phyloP scores from a whole-genome alignment of 495 filamentous ascomycete genomes.

The Rostrohypoxylon terebratum region DNA sequence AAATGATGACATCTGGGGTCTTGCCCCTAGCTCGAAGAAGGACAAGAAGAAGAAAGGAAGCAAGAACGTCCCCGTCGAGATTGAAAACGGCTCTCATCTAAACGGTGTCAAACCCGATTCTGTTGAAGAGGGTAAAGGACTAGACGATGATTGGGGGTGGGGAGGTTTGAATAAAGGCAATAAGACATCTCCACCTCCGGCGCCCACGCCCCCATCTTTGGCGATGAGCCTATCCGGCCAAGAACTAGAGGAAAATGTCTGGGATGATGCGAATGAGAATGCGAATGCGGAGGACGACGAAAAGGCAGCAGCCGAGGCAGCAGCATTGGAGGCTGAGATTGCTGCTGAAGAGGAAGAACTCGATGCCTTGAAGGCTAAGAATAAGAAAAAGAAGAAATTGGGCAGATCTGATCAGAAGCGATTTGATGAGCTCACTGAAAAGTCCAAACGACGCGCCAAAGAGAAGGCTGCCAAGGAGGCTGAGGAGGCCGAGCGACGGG shows the following conservation, averaged over 20 bases:
- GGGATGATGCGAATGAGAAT: constrained; percentile 41
- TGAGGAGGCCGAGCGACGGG: constrained; percentile 36
- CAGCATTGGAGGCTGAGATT: constrained; percentile 45
- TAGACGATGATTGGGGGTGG: constrained; percentile 56
- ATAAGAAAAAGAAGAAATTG: constrained; percentile 49
- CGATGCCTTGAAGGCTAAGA: constrained; percentile 49
- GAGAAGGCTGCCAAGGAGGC: constrained; percentile 48
- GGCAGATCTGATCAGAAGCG: constrained; percentile 46
- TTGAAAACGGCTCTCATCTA: constrained; percentile 51
- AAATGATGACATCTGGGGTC: constrained; percentile 56
- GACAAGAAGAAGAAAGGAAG: constrained; percentile 57
- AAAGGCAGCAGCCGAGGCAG: constrained; percentile 37
- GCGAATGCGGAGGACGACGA: constrained; percentile 27
- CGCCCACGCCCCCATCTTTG: constrained; percentile 55
- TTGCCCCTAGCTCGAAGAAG: constrained; percentile 51
- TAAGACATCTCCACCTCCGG: constrained; percentile 56
- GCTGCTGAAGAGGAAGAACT: constrained; percentile 54
- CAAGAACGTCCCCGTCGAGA: constrained; percentile 56
- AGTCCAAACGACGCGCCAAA: constrained; percentile 45
- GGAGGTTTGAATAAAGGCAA: constrained; percentile 53
- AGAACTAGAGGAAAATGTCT: constrained; percentile 40
- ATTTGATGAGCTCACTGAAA: constrained; percentile 53
- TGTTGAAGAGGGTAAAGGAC: constrained; percentile 57
- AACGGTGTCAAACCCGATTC: constrained; percentile 54
- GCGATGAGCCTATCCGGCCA: constrained; percentile 48